Evolutionary conservation across 176 grass and related monocot species (phyloP).

Genomic region (Lolium multiflorum): DNA sequence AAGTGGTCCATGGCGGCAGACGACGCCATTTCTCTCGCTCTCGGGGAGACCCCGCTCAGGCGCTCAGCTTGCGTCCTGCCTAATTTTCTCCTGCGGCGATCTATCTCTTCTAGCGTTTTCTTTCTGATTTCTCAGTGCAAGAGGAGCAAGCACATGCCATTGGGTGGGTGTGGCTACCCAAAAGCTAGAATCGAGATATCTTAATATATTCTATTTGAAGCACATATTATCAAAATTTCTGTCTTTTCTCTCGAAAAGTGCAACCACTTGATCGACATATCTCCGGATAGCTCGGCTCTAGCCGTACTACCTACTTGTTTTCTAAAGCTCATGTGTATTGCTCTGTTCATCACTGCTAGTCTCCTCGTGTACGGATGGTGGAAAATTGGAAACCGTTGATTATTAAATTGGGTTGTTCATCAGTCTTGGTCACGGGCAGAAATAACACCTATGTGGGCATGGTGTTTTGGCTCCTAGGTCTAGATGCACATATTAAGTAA

Average conservation of each 20-base stretch:
- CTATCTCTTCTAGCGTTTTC: background rate
- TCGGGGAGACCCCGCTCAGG: background rate
- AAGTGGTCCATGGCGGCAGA: background rate
- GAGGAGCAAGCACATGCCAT: background rate
- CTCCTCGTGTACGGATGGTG: background rate
- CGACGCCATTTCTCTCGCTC: background rate
- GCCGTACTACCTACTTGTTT: background rate
- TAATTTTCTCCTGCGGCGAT: background rate
- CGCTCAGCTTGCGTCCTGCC: conserved; percentile 17
- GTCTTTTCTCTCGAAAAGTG: background rate
- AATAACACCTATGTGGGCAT: background rate
- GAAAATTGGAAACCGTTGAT: background rate
- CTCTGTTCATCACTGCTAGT: background rate
- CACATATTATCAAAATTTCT: background rate
- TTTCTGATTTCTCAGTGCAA: background rate
- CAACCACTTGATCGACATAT: background rate
- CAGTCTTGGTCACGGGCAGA: conserved; percentile 28
- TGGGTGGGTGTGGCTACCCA: background rate
- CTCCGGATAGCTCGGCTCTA: background rate
- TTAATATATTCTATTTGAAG: background rate
- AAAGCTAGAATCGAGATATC: background rate
- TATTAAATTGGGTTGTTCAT: conserved; percentile 24
- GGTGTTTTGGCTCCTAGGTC: too few relatives aligned
- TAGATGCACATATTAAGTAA: too few relatives aligned
- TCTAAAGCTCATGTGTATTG: background rate